phyloP scores from a whole-genome alignment of 108 stramenopile genomes.

The Cyclotella distinguenda region DNA sequence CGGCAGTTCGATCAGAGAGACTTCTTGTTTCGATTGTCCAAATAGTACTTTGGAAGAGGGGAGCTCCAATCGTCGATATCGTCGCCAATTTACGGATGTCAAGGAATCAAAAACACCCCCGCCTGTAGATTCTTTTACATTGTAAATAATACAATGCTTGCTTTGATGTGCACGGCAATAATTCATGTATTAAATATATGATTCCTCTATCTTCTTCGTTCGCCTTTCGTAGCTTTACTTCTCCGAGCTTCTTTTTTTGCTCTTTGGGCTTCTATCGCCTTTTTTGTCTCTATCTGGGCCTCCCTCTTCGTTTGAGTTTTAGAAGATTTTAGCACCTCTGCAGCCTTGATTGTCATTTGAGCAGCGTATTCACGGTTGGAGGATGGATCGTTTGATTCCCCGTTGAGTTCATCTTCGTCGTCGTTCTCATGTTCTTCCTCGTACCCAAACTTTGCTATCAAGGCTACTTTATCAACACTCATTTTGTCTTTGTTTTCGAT shows the following conservation, averaged over 20 bases:
- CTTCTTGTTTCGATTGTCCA: slow-evolving; percentile 27
- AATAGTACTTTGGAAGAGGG: slow-evolving; percentile 1
- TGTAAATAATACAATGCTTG: not conserved
- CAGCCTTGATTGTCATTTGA: slow-evolving; percentile 30
- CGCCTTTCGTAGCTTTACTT: slow-evolving; percentile 60
- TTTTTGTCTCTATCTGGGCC: slow-evolving; percentile 34
- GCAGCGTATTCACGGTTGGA: slow-evolving; percentile 61
- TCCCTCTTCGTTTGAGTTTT: slow-evolving; percentile 31
- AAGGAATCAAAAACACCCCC: slow-evolving; percentile 6
- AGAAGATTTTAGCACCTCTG: slow-evolving; percentile 26
- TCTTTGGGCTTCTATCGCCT: slow-evolving; percentile 38
- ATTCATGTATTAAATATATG: not conserved
- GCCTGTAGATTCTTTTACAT: slow-evolving; percentile 16
- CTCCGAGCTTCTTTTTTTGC: slow-evolving; percentile 77
- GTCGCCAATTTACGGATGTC: not conserved
- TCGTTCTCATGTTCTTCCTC: slow-evolving; percentile 55
- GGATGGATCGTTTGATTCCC: slow-evolving; percentile 21
- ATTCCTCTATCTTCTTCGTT: slow-evolving; percentile 48
- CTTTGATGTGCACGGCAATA: too few species aligned
- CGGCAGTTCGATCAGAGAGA: slow-evolving; percentile 13
- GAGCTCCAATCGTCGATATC: not conserved
- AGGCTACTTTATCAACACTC: slow-evolving; percentile 62
- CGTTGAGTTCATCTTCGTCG: slow-evolving; percentile 41
- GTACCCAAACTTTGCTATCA: slow-evolving; percentile 79
- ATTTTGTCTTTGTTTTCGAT: slow-evolving; percentile 45